A percentile compares a stretch with the other conserved stretches of the same genome.
Conservation (phyloP, 2,329 filamentous ascomycete genomes). For the Westerdykella ornata region DNA sequence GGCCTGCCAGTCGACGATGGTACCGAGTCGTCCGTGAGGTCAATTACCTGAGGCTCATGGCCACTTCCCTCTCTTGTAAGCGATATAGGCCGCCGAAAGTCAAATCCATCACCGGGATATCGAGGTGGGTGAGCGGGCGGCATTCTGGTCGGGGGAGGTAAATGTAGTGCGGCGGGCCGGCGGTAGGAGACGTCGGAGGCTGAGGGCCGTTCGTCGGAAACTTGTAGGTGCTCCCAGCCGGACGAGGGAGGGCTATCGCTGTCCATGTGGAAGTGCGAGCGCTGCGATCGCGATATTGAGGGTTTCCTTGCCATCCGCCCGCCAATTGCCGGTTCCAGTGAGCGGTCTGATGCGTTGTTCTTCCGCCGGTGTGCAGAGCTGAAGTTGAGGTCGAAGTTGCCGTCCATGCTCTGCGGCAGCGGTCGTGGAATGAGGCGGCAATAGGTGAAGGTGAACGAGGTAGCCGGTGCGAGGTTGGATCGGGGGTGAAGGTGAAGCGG, state of each 20-base stretch:
- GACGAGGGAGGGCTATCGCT: slow-evolving; percentile 19
- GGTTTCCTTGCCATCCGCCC: slow-evolving; percentile 10
- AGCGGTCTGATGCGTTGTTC: slow-evolving; percentile 18
- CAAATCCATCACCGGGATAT: slow-evolving; percentile 49
- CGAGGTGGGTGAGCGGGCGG: slow-evolving; percentile 27
- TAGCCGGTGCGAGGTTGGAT: background rate
- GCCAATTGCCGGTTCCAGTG: slow-evolving; percentile 1
- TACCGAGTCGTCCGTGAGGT: slow-evolving; percentile 18
- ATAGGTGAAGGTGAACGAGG: slow-evolving; percentile 4
- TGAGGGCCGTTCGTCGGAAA: slow-evolving; percentile 6
- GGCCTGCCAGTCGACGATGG: slow-evolving; percentile 19
- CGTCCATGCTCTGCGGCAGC: slow-evolving; percentile 23
- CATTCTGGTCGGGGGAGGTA: slow-evolving; percentile 18
- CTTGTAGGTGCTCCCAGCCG: slow-evolving; percentile 18
- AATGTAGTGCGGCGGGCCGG: slow-evolving; percentile 13
- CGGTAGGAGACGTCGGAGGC: slow-evolving; percentile 5
- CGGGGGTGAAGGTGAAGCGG: background rate
- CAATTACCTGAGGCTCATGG: slow-evolving; percentile 16
- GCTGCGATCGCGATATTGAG: slow-evolving; percentile 14
- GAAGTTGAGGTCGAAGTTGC: slow-evolving; percentile 16
- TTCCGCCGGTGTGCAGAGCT: slow-evolving; percentile 32
- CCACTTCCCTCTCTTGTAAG: slow-evolving; percentile 19
- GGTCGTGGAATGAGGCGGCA: background rate
- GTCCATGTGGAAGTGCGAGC: slow-evolving; percentile 33
- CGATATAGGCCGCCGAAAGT: slow-evolving; percentile 48